Percentiles rank a stretch among this genome's conserved stretches.
Evolutionary conservation across 768 basidiomycete species (phyloP).

Genomic region (Favolaschia claudopus): DNA sequence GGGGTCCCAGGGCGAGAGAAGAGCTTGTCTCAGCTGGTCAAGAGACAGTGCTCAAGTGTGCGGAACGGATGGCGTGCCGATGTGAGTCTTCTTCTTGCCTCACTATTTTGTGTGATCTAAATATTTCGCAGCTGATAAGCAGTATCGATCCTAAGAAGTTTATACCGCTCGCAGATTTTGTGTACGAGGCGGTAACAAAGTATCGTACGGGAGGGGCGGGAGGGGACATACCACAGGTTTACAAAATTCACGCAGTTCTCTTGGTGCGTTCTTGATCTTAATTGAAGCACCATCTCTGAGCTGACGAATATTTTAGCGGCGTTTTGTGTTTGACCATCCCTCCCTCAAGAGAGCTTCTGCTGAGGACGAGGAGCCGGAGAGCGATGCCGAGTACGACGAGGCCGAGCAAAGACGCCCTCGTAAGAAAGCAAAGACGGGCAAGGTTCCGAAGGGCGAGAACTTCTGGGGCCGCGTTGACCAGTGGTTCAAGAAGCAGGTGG

Average conservation of each 20-base stretch:
- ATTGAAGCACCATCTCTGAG: no score
- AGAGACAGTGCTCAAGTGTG: neutral
- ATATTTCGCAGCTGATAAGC: neutral
- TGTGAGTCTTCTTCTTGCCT: neutral
- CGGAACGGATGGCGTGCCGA: neutral
- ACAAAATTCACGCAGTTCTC: neutral
- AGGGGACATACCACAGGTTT: neutral
- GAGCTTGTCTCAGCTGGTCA: neutral
- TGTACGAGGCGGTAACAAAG: neutral
- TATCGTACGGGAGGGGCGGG: neutral
- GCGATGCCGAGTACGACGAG: neutral
- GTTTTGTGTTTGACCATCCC: neutral
- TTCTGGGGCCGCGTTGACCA: slow-evolving; percentile 1
- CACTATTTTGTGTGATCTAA: neutral
- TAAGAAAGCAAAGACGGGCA: neutral
- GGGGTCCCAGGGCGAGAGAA: neutral
- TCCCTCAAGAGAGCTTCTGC: neutral
- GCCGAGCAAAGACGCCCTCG: neutral
- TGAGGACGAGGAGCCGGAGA: neutral
- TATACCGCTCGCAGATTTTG: neutral
- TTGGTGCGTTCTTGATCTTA: neutral
- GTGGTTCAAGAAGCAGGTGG: neutral
- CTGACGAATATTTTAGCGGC: neutral
- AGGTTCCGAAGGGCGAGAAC: neutral
- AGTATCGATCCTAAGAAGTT: neutral